Conservation (phyloP, 345 rosid species). For the Boechera stricta region DNA sequence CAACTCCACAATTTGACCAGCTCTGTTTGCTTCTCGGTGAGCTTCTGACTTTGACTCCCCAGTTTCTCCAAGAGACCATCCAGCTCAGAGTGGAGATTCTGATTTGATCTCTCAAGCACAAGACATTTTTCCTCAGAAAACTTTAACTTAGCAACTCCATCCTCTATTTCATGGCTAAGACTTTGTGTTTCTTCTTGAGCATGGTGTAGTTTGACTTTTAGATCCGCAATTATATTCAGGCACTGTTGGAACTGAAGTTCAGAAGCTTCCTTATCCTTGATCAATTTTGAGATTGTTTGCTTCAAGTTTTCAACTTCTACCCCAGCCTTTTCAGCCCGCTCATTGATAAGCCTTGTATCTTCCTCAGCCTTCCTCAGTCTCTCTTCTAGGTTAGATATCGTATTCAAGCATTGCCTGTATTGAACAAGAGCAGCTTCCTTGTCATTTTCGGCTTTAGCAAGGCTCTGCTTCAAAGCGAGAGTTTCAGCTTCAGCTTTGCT, state of each 20-base stretch:
- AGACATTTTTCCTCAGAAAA: conserved; percentile 81
- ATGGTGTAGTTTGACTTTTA: conserved; percentile 66
- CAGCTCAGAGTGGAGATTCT: conserved; percentile 74
- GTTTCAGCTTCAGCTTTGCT: conserved; percentile 65
- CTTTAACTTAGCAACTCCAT: conserved; percentile 66
- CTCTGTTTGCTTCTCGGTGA: conserved; percentile 89
- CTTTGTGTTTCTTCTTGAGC: conserved; percentile 68
- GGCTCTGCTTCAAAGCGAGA: conserved; percentile 56
- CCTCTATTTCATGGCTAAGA: conserved; percentile 66
- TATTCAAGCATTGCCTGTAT: conserved; percentile 59
- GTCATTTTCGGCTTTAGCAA: conserved; percentile 62
- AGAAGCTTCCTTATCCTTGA: conserved; percentile 73
- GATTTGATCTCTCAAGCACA: conserved; percentile 78
- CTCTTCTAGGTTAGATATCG: conserved; percentile 59
- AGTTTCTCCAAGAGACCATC: conserved; percentile 64
- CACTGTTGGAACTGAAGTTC: conserved; percentile 71
- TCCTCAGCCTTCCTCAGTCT: conserved; percentile 66
- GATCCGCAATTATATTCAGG: conserved; percentile 61
- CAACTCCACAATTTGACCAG: conserved; percentile 79
- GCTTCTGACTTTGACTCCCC: conserved; percentile 68
- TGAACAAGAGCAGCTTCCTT: conserved; percentile 62
- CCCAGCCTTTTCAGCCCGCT: conserved; percentile 65
- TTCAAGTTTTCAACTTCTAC: conserved; percentile 66
- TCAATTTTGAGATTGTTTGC: conserved; percentile 59
- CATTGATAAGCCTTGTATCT: conserved; percentile 51